These are phyloP conservation scores for Alternaria ventricosa DNA, from an alignment of 2,329 filamentous ascomycete species.

Conservation along the genomic window DNA sequence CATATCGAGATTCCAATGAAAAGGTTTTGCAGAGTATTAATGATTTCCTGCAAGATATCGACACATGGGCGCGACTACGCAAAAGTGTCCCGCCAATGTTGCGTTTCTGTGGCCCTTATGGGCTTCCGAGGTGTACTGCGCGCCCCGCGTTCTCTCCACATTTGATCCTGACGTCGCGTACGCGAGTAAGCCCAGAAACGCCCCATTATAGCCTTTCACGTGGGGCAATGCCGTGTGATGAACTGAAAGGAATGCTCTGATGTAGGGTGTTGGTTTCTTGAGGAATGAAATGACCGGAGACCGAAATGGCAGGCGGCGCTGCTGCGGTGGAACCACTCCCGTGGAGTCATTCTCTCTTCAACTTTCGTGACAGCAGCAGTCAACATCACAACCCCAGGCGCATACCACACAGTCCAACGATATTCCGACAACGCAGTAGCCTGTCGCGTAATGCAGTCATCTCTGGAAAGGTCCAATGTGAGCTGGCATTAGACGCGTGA, in stretches of 20 bases:
- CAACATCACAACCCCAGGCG: not conserved
- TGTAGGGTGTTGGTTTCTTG: not conserved
- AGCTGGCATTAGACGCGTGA: not conserved
- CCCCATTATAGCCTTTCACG: not conserved
- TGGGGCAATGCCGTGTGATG: not conserved
- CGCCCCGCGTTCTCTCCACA: constrained; percentile 3
- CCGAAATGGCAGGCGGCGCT: not conserved
- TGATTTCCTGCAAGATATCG: not conserved
- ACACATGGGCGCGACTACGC: not conserved
- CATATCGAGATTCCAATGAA: constrained; percentile 14
- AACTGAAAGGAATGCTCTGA: not conserved
- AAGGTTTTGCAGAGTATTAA: not conserved
- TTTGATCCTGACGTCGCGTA: not conserved
- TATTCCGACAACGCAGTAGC: not conserved
- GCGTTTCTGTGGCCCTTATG: not conserved
- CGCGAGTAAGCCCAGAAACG: not conserved
- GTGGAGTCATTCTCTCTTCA: not conserved
- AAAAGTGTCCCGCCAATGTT: not conserved
- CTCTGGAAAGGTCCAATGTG: not conserved
- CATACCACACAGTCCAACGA: not conserved
- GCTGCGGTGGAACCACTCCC: not conserved
- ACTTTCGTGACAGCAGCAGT: not conserved
- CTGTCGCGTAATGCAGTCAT: not conserved
- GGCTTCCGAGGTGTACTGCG: not conserved
- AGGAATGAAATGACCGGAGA: not conserved